phyloP scores from a whole-genome alignment of 2,329 filamentous ascomycete genomes.

The Ceratocystis cubensis region DNA sequence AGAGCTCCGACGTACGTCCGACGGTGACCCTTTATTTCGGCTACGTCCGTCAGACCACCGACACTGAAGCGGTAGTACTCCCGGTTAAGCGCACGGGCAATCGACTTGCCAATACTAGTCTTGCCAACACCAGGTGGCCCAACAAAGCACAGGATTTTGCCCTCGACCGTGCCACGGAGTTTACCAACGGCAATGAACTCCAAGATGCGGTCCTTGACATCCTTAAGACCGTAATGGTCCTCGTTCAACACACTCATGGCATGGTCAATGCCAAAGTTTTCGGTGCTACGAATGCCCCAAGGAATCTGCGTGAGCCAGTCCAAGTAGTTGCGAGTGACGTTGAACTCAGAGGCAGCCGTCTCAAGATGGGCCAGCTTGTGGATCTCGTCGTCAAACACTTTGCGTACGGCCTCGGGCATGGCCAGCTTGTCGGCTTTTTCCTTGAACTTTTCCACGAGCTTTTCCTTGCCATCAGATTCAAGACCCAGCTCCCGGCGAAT shows the following conservation, averaged over 20 bases:
- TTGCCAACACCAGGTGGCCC: slow-evolving; percentile 96
- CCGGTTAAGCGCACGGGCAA: slow-evolving; percentile 83
- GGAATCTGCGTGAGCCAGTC: slow-evolving; percentile 98
- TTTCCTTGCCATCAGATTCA: slow-evolving; percentile 96
- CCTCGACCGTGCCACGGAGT: slow-evolving; percentile 89
- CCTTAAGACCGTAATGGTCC: slow-evolving; percentile 92
- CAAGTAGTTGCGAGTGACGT: slow-evolving; percentile 93
- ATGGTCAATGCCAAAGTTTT: slow-evolving; percentile 92
- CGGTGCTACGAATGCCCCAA: slow-evolving; percentile 87
- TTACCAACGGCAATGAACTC: slow-evolving; percentile 98
- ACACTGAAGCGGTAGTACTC: slow-evolving; percentile 99
- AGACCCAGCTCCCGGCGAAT: slow-evolving; percentile 91
- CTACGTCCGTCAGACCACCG: slow-evolving; percentile 89
- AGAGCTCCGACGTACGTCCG: slow-evolving; percentile 93
- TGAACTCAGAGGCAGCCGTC: slow-evolving; percentile 92
- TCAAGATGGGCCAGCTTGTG: slow-evolving; percentile 95
- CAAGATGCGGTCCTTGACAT: slow-evolving; percentile 95
- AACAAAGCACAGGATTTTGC: slow-evolving; percentile 96
- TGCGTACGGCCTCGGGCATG: slow-evolving; percentile 93
- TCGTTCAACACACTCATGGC: slow-evolving; percentile 85
- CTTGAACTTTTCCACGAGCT: slow-evolving; percentile 93
- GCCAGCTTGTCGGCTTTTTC: slow-evolving; percentile 86
- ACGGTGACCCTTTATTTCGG: slow-evolving; percentile 95
- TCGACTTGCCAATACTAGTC: slow-evolving; percentile 97
- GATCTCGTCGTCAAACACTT: slow-evolving; percentile 95